A percentile compares a stretch with the other conserved stretches of the same genome.
Conservation (phyloP, 2,329 filamentous ascomycete species). For the Xylaria sp. region DNA sequence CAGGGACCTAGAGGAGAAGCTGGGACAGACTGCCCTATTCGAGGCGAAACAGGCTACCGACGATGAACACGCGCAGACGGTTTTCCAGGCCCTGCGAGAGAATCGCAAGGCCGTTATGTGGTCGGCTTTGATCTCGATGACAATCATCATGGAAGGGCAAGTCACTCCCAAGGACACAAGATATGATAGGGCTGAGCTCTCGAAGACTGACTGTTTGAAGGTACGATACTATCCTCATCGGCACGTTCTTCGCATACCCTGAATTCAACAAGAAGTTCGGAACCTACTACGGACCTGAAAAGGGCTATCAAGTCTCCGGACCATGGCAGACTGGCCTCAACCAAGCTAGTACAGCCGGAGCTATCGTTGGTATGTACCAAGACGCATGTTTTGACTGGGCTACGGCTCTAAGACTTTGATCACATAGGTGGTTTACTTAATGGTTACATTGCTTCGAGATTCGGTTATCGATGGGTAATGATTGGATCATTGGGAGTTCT, state of each 20-base stretch:
- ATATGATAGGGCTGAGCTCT: background rate
- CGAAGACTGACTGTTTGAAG: conserved; percentile 34
- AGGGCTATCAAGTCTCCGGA: conserved; percentile 46
- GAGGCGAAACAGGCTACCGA: conserved; percentile 49
- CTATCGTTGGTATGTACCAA: conserved; percentile 46
- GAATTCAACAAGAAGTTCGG: conserved; percentile 49
- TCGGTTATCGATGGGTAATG: conserved; percentile 49
- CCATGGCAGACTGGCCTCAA: conserved; percentile 49
- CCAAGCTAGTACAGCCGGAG: conserved; percentile 48
- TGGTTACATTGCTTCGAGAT: conserved; percentile 46
- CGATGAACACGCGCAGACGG: conserved; percentile 48
- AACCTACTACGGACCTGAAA: conserved; percentile 39
- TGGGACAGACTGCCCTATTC: conserved; percentile 45
- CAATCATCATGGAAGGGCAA: conserved; percentile 51
- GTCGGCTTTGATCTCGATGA: conserved; percentile 49
- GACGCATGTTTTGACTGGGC: background rate
- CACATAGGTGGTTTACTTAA: conserved; percentile 47
- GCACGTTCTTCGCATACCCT: conserved; percentile 49
- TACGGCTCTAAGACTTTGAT: background rate
- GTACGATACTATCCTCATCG: conserved; percentile 49
- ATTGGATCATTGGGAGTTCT: conserved; percentile 46
- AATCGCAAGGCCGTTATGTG: conserved; percentile 49
- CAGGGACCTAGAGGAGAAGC: conserved; percentile 47
- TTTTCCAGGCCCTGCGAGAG: conserved; percentile 45
- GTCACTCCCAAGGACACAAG: background rate